Evolutionary conservation across 208 protist genomes (phyloP).

Genomic region (Leishmania amazonensis): DNA sequence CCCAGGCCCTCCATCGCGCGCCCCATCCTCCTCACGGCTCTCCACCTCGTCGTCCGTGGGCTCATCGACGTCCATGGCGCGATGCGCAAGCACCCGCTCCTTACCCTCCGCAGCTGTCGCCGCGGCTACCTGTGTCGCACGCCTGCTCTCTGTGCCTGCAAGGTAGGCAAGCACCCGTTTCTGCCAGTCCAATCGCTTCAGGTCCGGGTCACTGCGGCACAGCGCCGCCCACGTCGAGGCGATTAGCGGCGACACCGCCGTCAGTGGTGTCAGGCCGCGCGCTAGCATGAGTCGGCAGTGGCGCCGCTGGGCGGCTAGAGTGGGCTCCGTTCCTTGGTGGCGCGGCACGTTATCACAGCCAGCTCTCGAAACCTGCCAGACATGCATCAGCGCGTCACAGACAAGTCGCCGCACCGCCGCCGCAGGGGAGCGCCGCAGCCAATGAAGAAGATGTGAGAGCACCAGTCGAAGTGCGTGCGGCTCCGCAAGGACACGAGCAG

Average conservation of each 20-base stretch:
- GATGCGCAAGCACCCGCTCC: neutral
- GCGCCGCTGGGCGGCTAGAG: neutral
- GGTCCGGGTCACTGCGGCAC: conserved; percentile 38
- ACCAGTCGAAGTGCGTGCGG: conserved; percentile 16
- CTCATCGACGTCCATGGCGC: conserved; percentile 1
- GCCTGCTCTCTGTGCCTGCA: neutral
- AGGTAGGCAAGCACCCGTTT: conserved; percentile 14
- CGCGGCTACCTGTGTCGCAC: too few species aligned
- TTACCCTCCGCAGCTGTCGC: neutral
- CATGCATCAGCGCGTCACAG: conserved; percentile 54
- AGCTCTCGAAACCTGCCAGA: conserved; percentile 36
- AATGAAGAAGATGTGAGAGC: conserved; percentile 19
- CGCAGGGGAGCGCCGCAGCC: conserved; percentile 3
- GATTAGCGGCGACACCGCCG: conserved; percentile 31
- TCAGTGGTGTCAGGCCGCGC: neutral
- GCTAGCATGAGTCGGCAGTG: neutral
- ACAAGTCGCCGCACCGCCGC: conserved; percentile 12
- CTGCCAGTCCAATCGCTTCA: conserved; percentile 38
- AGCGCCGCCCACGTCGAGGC: conserved; percentile 61
- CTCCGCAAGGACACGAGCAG: conserved; percentile 10
- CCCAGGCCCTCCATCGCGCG: neutral
- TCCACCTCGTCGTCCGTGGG: conserved; percentile 18
- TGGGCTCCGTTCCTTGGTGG: neutral
- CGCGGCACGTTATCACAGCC: neutral
- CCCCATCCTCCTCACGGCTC: neutral